Evolutionary conservation across 2,329 filamentous ascomycete genomes (phyloP).

Genomic region (Sarocladium brachiariae): DNA sequence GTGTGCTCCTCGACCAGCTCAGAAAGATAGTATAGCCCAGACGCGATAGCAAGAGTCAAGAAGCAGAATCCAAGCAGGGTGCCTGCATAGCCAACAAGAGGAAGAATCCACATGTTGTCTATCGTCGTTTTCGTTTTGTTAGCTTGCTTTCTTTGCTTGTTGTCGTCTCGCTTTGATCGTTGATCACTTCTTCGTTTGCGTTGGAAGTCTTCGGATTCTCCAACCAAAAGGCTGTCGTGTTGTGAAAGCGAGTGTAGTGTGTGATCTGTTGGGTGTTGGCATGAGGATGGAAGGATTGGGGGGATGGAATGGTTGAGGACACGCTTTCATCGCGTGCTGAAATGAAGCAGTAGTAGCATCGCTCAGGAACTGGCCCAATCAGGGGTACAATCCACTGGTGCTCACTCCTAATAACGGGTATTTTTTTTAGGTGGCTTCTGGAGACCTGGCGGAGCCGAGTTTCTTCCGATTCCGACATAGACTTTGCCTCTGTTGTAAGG

Average conservation of each 20-base stretch:
- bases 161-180: too few relatives aligned
- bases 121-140: too few relatives aligned
- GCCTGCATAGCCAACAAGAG: constrained; percentile 82
- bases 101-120: constrained; percentile 84
- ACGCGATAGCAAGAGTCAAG: constrained; percentile 90
- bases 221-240: neutral
- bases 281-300: neutral
- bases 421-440: too few relatives aligned
- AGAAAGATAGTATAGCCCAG: constrained; percentile 96
- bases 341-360: too few relatives aligned
- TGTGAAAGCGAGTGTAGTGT: neutral
- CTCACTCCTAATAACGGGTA: too few relatives aligned
- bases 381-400: neutral
- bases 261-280: neutral
- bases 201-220: too few relatives aligned
- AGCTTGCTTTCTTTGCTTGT: too few relatives aligned
- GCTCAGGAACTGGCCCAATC: neutral
- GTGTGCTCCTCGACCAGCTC: constrained; percentile 98
- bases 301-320: neutral
- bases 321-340: constrained; percentile 7
- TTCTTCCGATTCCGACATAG: neutral
- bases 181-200: too few relatives aligned
- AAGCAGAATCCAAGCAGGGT: constrained; percentile 86
- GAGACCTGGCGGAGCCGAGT: neutral
- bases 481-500: neutral